These are phyloP conservation scores for Albizia julibrissin DNA, from an alignment of 306 rosid species.

Conservation along the genomic window DNA sequence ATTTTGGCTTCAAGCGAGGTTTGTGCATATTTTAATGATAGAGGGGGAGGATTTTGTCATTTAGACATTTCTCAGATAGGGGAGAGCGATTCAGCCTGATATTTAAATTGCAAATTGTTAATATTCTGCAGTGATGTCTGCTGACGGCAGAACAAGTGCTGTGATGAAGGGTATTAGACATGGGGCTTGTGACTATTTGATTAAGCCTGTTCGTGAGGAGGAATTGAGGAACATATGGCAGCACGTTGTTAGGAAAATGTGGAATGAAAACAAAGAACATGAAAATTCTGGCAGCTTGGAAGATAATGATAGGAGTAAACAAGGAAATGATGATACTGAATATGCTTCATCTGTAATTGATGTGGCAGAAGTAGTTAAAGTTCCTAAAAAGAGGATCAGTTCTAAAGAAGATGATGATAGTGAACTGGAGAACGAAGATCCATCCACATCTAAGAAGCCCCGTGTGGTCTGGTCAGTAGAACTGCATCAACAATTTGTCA, in stretches of 20 bases:
- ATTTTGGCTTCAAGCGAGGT: neutral
- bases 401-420: constrained; percentile 59
- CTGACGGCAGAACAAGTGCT: constrained; percentile 43
- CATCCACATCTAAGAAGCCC: constrained; percentile 51
- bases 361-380: constrained; percentile 49
- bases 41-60: neutral
- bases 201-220: constrained; percentile 58
- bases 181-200: constrained; percentile 68
- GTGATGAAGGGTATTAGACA: constrained; percentile 46
- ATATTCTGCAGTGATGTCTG: constrained; percentile 69
- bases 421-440: constrained; percentile 53
- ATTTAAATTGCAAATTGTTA: constrained; percentile 22
- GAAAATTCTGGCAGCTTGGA: constrained; percentile 62
- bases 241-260: constrained; percentile 50
- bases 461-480: constrained; percentile 68
- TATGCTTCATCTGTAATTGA: constrained; percentile 56
- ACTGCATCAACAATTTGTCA: constrained; percentile 55
- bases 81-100: neutral
- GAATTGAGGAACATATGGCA: constrained; percentile 66
- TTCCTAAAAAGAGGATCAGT: constrained; percentile 58
- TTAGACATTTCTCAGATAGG: neutral
- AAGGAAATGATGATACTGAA: constrained; percentile 57
- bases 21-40: neutral
- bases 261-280: constrained; percentile 52
- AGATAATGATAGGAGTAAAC: constrained; percentile 51